Base-by-base conservation (phyloP, 78 protist species). In the Monosiga brevicollis region DNA sequence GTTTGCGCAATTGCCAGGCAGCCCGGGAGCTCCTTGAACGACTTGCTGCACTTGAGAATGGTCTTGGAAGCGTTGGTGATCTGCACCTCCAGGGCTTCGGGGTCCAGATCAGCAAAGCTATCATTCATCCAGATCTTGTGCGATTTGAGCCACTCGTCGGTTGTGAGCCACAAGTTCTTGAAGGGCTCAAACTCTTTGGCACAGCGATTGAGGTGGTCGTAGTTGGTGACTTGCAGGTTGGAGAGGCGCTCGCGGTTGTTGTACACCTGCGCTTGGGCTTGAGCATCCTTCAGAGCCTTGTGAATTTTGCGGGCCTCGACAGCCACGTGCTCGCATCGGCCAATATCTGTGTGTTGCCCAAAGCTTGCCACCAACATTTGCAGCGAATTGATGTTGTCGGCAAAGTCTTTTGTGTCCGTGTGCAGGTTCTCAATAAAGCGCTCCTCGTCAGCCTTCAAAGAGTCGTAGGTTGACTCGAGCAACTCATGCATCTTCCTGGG, bases 161-260 rank as follows among this genome's bases (percentile, higher is more conserved):
- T 83, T 0, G 97, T 87, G 40, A 41, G 0, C 97, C 97, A 95
- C 36, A 95, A 84, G 35, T 79, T 73, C 2, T 88, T 29, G 77
- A 80, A 91, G 23, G 94, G 94, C 62, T 89, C 90, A 79, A 95
- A 95, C 3, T 82, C 84, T 83, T 90, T 87, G 42, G 3, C 39
- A 25, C 85, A 0, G 22, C 40, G 23, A 37, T 22, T 0, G 71
- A 92, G 78, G n/a, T 73, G 70, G 36, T 29, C 32, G 78, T 91
- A 92, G 42, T 89, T 89, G 0, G 92, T 87, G 42, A 81, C 49
- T 35, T 76, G 70, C 54, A 1, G 37, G 11, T 86, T 90, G 26
- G 90, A 87, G 35, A 89, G 83, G 11, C 15, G 41, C 76, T 95
- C 94, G n/a, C 90, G 24, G 62, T 82, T 62, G 82, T 92, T 36